Base-by-base conservation (phyloP, 2,329 filamentous ascomycete species). In the Ascochyta koolunga region DNA sequence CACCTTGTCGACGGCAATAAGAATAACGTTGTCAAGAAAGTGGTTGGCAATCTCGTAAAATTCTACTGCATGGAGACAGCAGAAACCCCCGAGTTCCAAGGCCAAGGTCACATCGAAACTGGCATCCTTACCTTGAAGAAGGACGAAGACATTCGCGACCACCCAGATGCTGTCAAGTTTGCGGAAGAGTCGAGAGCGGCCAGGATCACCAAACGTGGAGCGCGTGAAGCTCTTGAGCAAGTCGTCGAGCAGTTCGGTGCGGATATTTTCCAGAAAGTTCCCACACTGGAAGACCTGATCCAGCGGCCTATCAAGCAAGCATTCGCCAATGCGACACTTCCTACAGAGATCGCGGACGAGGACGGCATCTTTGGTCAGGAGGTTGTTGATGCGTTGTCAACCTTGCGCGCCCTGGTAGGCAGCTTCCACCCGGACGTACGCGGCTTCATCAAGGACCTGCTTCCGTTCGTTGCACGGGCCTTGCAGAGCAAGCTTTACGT, bases 21-120 rank as follows among this genome's bases (percentile, higher is more conserved):
- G 58, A 85, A 88, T 51, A 91, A 88, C 15, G 91, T 96, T 11
- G 93, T 95, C 15, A 93, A 97, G 73, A 99, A 99, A 78, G 90
- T 99, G 13, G 93, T 98, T 24, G 88, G 90, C 40, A 99, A 99
- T 69, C 77, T 99, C 46, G 91, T 96, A 77, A 98, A 97, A 70
- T 99, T 97, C 76, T 96, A 92, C 60, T 99, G 95, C 69, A 91
- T 97, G 68, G 95, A 99, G 72, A 96, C 96, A 1, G 93, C 95
- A 0, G 96, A 99, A 74, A 99, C 96, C 0, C 95, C 95, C 0
- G 95, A 98, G 68, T 98, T 98, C 72, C 86, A 88, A 4, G 88
- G 90, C 24, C 95, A 98, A 67, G 89, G 89, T 1, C 74, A 81
- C 37, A 88, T 96, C 68, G 89, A 88, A 39, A 86, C 87, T 60